phyloP scores from a whole-genome alignment of 2,329 filamentous ascomycete species.

The Fusarium sublunatum region DNA sequence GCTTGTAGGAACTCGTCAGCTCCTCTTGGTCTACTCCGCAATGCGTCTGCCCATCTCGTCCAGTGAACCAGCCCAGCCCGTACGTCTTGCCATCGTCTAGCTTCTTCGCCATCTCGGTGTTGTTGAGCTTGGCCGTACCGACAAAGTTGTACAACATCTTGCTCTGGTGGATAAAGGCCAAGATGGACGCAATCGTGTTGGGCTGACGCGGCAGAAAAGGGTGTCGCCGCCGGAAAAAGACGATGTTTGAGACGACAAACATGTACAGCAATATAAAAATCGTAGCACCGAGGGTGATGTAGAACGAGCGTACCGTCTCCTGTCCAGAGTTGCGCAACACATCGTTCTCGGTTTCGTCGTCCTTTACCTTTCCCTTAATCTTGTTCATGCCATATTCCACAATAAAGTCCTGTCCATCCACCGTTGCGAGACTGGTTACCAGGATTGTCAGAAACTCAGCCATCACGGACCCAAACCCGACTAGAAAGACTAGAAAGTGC shows the following conservation, averaged over 20 bases:
- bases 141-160: constrained; percentile 84
- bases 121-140: constrained; percentile 72
- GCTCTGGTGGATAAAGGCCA: constrained; percentile 83
- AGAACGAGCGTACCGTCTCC: constrained; percentile 73
- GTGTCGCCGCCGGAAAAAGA: constrained; percentile 71
- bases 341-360: constrained; percentile 33
- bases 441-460: constrained; percentile 79
- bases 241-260: constrained; percentile 66
- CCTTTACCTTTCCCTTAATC: constrained; percentile 17
- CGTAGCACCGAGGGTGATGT: constrained; percentile 71
- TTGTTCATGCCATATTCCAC: constrained; percentile 37
- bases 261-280: constrained; percentile 75
- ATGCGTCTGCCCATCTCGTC: constrained; percentile 78
- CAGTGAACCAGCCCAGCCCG: constrained; percentile 80
- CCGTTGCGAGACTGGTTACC: constrained; percentile 72
- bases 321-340: constrained; percentile 61
- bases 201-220: constrained; percentile 82
- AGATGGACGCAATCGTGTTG: constrained; percentile 79
- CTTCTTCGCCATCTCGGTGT: constrained; percentile 69
- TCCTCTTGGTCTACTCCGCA: constrained; percentile 84
- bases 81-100: constrained; percentile 73
- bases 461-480: constrained; percentile 77
- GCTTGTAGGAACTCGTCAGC: constrained; percentile 72
- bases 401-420: constrained; percentile 71
- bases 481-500: constrained; percentile 73